phyloP scores from a whole-genome alignment of 1,284 basidiomycete species.

The Apiotrichum akiyoshidainum region DNA sequence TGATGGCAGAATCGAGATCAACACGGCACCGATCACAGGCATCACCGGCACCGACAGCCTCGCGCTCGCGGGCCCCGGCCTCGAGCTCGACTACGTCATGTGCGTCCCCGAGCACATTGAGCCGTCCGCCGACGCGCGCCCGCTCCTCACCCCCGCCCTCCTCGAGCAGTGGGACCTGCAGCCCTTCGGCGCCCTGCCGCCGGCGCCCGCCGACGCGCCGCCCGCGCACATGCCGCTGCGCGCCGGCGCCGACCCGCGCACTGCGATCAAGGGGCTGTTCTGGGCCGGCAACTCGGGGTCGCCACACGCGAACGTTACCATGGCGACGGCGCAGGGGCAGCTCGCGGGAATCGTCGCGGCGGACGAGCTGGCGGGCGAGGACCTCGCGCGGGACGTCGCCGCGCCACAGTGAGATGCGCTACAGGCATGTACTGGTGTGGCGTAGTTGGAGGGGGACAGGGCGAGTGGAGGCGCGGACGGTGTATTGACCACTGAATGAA shows the following conservation, averaged over 20 bases:
- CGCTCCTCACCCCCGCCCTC: constrained; percentile 12
- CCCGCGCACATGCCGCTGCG: constrained; percentile 15
- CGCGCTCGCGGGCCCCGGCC: not conserved
- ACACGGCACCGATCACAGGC: constrained; percentile 17
- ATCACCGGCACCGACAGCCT: not conserved
- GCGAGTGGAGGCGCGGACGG: too few relatives aligned
- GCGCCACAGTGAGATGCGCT: too few relatives aligned
- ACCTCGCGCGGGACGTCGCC: constrained; percentile 12
- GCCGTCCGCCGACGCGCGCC: constrained; percentile 9
- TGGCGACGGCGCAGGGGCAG: constrained; percentile 29
- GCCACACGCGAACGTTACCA: constrained; percentile 24
- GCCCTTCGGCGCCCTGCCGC: constrained; percentile 15
- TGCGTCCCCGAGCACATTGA: constrained; percentile 23
- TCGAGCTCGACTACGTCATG: constrained; percentile 23
- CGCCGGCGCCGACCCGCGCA: constrained; percentile 35
- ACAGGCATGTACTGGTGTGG: too few relatives aligned
- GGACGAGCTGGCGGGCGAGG: constrained; percentile 29
- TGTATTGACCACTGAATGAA: too few relatives aligned
- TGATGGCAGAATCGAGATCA: constrained; percentile 18
- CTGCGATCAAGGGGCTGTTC: constrained; percentile 26
- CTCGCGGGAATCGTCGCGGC: constrained; percentile 24
- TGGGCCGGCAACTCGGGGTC: constrained; percentile 36
- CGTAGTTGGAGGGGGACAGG: too few relatives aligned
- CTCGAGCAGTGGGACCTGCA: constrained; percentile 7
- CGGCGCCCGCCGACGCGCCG: not conserved